Evolutionary conservation across 352 stramenopile genomes (phyloP), one percentile per base, ranked within the genome.

Genomic region (Globisporangium cylindrosporum): DNA sequence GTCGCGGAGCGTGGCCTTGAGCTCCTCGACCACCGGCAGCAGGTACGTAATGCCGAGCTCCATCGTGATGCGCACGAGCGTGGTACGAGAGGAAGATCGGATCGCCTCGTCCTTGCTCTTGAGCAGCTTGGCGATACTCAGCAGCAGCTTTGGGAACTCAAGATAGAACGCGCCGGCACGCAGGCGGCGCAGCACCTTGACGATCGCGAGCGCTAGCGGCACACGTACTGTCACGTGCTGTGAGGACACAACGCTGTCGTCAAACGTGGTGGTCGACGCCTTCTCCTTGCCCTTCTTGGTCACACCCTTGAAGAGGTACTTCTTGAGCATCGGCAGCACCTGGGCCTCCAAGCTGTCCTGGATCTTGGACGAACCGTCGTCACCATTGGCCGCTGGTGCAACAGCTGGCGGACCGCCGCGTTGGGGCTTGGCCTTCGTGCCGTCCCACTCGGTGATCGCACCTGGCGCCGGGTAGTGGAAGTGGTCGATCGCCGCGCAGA

Each of bases 171-270:
- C 89, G 9, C 80, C 69, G 6, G 78, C 77, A 29, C 93, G 96
- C 62, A 99, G 82, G 41, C 97, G 97, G 60, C 97, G 89, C 59
- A 98, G 88, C 5, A 99, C 89, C 72, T 99, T 99, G n/a, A 99
- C 84, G 49, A 99, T 82, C 14, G 97, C 97, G 15, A 99, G 76
- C 20, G 96, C 95, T 38, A 99, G 75, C 10, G 94, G 88, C 24
- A 98, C 90, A 56, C 97, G 90, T 57, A 99, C 88, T 1, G 86
- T 71, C 25, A 84, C 77, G 55, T 80, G 72, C 62, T 82, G 72
- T 18, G 77, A 83, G 18, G 74, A 76, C 34, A 88, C 83, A 4
- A 74, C 73, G 62, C 80, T 75, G 59, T 89, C 75, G 54, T 93
- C 73, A 20, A 80, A 72, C 34, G 84, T 90, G 1, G 67, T 75